Conservation (phyloP, 495 filamentous ascomycete species). For the Thozetella sp. region DNA sequence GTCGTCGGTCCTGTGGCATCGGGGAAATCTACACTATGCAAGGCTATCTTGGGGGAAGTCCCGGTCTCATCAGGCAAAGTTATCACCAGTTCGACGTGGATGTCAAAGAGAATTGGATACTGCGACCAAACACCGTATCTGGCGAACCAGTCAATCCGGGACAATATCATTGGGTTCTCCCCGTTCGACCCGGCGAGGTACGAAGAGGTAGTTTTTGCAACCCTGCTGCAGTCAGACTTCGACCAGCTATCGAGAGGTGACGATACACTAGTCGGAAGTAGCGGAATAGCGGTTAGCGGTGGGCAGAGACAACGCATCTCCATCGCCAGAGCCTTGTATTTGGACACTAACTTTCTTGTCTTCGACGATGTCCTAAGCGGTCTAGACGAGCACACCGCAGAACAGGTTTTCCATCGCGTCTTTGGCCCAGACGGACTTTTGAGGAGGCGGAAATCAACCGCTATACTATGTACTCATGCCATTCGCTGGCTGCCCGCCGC, state of each 20-base stretch:
- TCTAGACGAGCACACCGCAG: slow-evolving; percentile 58
- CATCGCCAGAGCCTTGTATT: slow-evolving; percentile 10
- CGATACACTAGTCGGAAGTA: slow-evolving; percentile 58
- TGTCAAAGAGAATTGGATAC: slow-evolving; percentile 19
- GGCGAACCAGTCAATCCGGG: slow-evolving; percentile 57
- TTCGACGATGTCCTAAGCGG: slow-evolving; percentile 37
- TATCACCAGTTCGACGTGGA: slow-evolving; percentile 1
- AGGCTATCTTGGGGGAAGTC: slow-evolving; percentile 50
- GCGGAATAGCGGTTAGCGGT: slow-evolving; percentile 61
- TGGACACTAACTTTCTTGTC: not conserved
- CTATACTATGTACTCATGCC: slow-evolving; percentile 45
- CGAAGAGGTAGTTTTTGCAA: slow-evolving; percentile 55
- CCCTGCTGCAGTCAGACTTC: slow-evolving; percentile 57
- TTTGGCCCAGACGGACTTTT: slow-evolving; percentile 55
- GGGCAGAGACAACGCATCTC: slow-evolving; percentile 63
- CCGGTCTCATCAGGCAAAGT: slow-evolving; percentile 24
- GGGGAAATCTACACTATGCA: slow-evolving; percentile 52
- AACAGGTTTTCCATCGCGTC: slow-evolving; percentile 54
- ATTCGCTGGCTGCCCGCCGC: slow-evolving; percentile 35
- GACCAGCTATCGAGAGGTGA: slow-evolving; percentile 48
- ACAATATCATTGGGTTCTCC: slow-evolving; percentile 56
- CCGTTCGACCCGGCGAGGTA: slow-evolving; percentile 59
- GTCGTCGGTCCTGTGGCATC: slow-evolving; percentile 47
- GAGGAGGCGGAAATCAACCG: slow-evolving; percentile 47
- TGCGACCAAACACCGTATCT: slow-evolving; percentile 51